Evolutionary conservation across 2,329 filamentous ascomycete species (phyloP), one percentile per base, ranked within the genome.

Genomic region (Tolypocladium sp.): DNA sequence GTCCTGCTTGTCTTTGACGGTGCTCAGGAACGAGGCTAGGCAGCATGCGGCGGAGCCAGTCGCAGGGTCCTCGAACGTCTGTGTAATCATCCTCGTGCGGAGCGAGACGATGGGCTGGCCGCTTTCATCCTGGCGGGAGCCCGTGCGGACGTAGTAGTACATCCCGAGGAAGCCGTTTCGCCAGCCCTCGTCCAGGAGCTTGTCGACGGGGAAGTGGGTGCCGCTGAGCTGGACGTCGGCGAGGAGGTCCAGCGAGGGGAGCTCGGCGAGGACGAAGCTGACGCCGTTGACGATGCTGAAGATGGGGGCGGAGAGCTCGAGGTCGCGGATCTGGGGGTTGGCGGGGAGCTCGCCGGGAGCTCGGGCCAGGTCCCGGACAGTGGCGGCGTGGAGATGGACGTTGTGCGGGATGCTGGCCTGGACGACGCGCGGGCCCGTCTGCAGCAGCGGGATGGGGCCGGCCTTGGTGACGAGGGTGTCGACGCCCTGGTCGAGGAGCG

Each of bases 211-310:
- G 63, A 78, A 70, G 49, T 76, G 66, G 15, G 74, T 67, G 37
- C 66, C 64, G 40, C 69, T 66, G 4, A 64, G 64, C 37, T 71
- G 64, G 3, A 77, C 74, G 15, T 71, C 65, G 6, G 73, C 78
- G 22, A 93, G 76, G 9, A 81, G 78, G 37, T 84, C 83, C 12
- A 90, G 71, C 58, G 78, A 79, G 0, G 82, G 76, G 27, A 94
- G 76, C 63, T 82, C 74, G 17, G 89, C 76, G 38, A 90, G 79
- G n/a, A 84, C 72, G 70, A 91, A 92, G 1, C 83, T 83, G 86
- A 92, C 88, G 55, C 89, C 90, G 52, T 83, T 84, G 41, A 91
- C 88, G 53, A 92, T 83, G 63, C 82, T 86, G 59, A 85, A 79
- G 22, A 83, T 67, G 17, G 81, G 79, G 10, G 79, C 76, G 13